Evolutionary conservation across 306 rosid genomes (phyloP).

Genomic region (Castanea sativa): DNA sequence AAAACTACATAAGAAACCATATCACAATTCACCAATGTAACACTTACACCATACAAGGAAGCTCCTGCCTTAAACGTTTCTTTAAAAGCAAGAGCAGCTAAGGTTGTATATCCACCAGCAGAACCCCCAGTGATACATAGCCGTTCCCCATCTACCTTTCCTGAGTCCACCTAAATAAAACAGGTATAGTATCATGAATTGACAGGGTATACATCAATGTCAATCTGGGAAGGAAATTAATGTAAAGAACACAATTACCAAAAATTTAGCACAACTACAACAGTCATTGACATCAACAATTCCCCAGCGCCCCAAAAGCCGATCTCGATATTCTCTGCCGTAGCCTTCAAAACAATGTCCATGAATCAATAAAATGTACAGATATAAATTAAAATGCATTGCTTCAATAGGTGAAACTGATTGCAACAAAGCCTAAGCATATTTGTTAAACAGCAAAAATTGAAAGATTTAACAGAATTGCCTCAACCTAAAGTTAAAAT

Average conservation of each 20-base stretch:
- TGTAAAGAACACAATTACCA: conserved; percentile 49
- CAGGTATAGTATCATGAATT: background rate
- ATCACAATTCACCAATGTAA: background rate
- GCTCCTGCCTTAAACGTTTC: conserved; percentile 84
- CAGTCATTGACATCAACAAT: conserved; percentile 96
- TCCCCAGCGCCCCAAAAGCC: conserved; percentile 89
- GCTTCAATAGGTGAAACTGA: background rate
- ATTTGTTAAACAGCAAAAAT: background rate
- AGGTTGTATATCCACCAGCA: conserved; percentile 98
- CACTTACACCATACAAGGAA: conserved; percentile 89
- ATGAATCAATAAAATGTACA: background rate
- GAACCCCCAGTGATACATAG: conserved; percentile 91
- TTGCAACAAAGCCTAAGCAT: background rate
- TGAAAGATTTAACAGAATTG: background rate
- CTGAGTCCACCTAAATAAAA: conserved; percentile 62
- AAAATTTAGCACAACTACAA: conserved; percentile 84
- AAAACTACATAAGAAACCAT: background rate
- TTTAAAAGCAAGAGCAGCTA: conserved; percentile 85
- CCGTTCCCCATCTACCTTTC: conserved; percentile 76
- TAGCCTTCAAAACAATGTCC: conserved; percentile 53
- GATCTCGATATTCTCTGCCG: conserved; percentile 88
- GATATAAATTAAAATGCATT: background rate
- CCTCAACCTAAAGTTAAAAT: background rate
- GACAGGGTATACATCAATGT: conserved; percentile 12
- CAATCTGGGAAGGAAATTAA: conserved; percentile 3